Evolutionary conservation across 2,329 filamentous ascomycete genomes (phyloP).

Genomic region (Xylariaceae sp.): DNA sequence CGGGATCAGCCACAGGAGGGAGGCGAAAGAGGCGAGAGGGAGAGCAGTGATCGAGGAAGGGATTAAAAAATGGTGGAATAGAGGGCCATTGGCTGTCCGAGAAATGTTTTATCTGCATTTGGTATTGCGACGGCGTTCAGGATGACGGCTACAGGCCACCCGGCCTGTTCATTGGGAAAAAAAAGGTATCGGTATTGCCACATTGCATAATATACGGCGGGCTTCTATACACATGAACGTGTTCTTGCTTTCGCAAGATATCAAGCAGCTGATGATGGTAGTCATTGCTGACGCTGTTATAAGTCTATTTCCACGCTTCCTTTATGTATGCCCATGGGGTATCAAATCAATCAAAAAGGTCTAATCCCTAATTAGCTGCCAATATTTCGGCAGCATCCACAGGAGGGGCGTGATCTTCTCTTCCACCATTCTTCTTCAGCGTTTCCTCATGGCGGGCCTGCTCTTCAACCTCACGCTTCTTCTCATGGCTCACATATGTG

Average conservation of each 20-base stretch:
- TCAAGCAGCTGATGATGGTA: background rate
- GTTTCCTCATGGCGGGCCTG: slow-evolving; percentile 40
- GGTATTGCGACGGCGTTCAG: slow-evolving; percentile 10
- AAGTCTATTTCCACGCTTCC: slow-evolving; percentile 4
- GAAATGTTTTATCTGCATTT: background rate
- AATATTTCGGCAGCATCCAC: slow-evolving; percentile 55
- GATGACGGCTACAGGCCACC: slow-evolving; percentile 1
- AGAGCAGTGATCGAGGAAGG: slow-evolving; percentile 3
- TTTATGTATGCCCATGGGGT: slow-evolving; percentile 21
- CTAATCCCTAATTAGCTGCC: slow-evolving; percentile 54
- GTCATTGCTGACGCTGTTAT: background rate
- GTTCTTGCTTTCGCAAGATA: background rate
- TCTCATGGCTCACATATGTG: slow-evolving; percentile 50
- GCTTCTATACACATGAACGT: no score
- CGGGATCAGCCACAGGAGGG: slow-evolving; percentile 23
- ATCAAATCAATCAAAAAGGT: slow-evolving; percentile 9
- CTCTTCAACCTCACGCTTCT: slow-evolving; percentile 41
- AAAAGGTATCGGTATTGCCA: no score
- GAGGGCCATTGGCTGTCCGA: background rate
- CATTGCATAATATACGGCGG: no score
- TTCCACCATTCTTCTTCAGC: slow-evolving; percentile 38
- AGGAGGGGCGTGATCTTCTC: slow-evolving; percentile 40
- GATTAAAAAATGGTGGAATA: background rate
- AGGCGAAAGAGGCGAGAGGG: background rate
- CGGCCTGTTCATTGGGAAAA: no score